Conservation (phyloP, 176 grass and related monocot species). For the Luzula sylvatica region DNA sequence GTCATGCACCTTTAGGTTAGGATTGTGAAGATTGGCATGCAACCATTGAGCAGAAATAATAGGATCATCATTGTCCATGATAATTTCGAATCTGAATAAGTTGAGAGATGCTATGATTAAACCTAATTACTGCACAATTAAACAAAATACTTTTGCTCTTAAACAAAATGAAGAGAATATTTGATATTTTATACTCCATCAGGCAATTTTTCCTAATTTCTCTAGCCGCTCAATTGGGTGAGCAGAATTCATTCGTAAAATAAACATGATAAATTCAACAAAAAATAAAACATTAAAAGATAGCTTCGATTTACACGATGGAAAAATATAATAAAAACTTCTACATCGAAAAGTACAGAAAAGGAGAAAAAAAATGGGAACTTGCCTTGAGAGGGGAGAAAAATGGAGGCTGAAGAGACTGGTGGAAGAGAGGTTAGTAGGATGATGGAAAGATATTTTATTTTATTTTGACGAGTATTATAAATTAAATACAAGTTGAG, state of each 20-base stretch:
- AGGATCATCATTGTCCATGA: constrained; percentile 53
- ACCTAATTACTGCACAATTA: too few species aligned
- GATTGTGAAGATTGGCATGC: constrained; percentile 38
- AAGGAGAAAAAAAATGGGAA: constrained; percentile 9
- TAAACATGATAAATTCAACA: not conserved
- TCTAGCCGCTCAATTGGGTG: too few species aligned
- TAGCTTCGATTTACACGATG: not conserved
- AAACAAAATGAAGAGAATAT: too few species aligned
- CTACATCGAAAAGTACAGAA: too few species aligned
- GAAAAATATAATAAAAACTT: not conserved
- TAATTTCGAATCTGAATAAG: constrained; percentile 1
- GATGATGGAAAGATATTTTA: not conserved
- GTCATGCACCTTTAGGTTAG: constrained; percentile 56
- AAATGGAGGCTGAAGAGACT: not conserved
- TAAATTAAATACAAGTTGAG: too few species aligned
- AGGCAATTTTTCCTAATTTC: too few species aligned
- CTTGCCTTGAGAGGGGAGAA: constrained; percentile 15
- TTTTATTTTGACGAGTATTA: not conserved
- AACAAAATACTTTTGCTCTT: too few species aligned
- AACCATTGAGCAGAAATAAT: constrained; percentile 70
- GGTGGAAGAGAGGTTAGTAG: not conserved
- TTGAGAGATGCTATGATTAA: not conserved
- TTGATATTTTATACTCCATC: too few species aligned
- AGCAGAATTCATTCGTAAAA: too few species aligned
- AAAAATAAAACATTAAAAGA: not conserved